Percentiles rank a stretch among this genome's conserved stretches.
These are phyloP conservation scores for Mortierella alpina DNA, from an alignment of 192 early-diverging fungal genomes.

Conservation along the genomic window DNA sequence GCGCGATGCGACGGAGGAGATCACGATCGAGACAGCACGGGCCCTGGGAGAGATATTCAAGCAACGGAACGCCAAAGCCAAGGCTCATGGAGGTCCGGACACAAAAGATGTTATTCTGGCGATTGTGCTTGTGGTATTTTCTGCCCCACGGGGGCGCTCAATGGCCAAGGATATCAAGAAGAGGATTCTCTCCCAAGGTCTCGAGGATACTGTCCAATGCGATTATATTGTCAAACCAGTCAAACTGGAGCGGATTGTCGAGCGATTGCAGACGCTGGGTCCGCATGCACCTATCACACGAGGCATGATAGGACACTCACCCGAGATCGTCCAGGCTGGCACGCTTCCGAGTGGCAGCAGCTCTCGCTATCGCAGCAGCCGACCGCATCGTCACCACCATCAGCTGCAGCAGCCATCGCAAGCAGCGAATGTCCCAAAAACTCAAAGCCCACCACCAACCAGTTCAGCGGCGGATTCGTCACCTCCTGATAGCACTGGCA, in stretches of 20 bases:
- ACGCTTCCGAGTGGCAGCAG: background rate
- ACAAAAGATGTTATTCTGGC: constrained; percentile 38
- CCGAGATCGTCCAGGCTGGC: background rate
- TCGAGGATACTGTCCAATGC: constrained; percentile 34
- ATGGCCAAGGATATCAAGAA: constrained; percentile 48
- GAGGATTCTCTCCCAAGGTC: constrained; percentile 30
- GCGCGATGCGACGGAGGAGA: constrained; percentile 16
- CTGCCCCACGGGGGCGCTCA: constrained; percentile 42
- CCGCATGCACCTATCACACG: constrained; percentile 16
- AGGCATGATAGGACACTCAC: background rate
- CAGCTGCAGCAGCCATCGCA: background rate
- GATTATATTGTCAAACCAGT: constrained; percentile 52
- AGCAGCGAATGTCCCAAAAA: background rate
- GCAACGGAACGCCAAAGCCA: constrained; percentile 12
- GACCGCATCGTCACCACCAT: background rate
- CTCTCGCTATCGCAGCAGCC: background rate
- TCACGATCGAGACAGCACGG: constrained; percentile 27
- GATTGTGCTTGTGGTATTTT: constrained; percentile 48
- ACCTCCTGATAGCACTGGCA: background rate
- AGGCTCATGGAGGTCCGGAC: background rate
- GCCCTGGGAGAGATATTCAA: constrained; percentile 28
- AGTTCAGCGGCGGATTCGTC: background rate
- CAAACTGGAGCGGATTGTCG: constrained; percentile 40
- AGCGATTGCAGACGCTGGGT: constrained; percentile 37
- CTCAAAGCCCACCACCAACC: background rate